Percentiles rank a stretch among this genome's conserved stretches.
Conservation (phyloP, 2,329 filamentous ascomycete genomes). For the Talaromyces funiculosus region DNA sequence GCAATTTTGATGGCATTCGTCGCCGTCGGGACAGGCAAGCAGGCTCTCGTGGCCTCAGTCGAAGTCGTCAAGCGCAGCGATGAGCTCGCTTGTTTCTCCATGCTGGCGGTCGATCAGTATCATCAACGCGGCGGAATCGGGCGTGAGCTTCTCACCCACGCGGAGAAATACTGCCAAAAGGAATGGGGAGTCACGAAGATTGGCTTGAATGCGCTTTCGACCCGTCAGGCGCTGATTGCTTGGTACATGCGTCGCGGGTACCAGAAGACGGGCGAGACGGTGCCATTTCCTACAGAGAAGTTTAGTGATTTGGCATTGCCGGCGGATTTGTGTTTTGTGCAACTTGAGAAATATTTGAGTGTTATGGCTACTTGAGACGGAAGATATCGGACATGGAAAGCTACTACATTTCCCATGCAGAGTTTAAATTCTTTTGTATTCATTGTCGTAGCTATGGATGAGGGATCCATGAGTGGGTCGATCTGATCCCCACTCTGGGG, state of each 20-base stretch:
- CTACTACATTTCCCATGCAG: background rate
- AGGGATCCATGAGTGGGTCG: background rate
- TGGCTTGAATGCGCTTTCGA: constrained; percentile 25
- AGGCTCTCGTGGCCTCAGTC: constrained; percentile 19
- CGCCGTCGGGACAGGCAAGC: background rate
- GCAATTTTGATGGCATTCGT: constrained; percentile 22
- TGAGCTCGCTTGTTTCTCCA: constrained; percentile 19
- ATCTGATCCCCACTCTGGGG: background rate
- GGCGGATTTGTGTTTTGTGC: constrained; percentile 24
- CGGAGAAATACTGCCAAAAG: constrained; percentile 23
- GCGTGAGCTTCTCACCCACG: constrained; percentile 23
- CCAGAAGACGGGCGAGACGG: constrained; percentile 19
- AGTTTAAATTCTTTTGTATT: background rate
- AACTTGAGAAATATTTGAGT: constrained; percentile 15
- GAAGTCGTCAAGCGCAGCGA: constrained; percentile 17
- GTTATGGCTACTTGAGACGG: background rate
- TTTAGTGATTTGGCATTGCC: constrained; percentile 18
- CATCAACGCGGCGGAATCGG: constrained; percentile 23
- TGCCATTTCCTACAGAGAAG: constrained; percentile 20
- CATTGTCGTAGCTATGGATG: background rate
- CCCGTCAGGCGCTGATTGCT: constrained; percentile 22
- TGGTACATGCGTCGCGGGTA: constrained; percentile 30
- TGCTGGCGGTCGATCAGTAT: constrained; percentile 21
- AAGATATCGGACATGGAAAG: background rate
- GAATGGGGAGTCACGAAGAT: constrained; percentile 19